Percentiles rank a stretch among this genome's conserved stretches.
phyloP scores from a whole-genome alignment of 208 protist species.

The Crithidia expoeki region DNA sequence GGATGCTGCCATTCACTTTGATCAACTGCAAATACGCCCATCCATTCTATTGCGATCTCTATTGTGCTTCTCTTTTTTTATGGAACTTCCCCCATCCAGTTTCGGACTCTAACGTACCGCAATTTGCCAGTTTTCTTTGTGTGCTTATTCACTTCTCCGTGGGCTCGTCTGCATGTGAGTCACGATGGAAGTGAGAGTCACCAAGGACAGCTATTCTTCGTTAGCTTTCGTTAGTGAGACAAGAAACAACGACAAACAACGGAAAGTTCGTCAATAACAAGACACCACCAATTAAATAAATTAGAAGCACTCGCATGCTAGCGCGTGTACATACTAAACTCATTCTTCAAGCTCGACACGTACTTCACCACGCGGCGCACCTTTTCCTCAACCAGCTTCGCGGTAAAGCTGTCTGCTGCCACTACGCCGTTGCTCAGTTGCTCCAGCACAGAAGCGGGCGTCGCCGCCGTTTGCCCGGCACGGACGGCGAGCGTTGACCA shows the following conservation, averaged over 20 bases:
- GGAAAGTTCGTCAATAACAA: too few relatives aligned
- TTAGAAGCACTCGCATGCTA: too few relatives aligned
- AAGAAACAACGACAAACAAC: not conserved
- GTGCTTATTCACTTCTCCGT: too few relatives aligned
- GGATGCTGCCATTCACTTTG: too few relatives aligned
- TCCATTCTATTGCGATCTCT: too few relatives aligned
- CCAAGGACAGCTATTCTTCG: too few relatives aligned
- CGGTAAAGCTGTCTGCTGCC: conserved; percentile 24
- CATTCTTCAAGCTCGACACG: conserved; percentile 26
- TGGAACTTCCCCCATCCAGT: too few relatives aligned
- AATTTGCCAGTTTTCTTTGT: too few relatives aligned
- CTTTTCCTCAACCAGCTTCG: conserved; percentile 32
- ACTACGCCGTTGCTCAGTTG: conserved; percentile 17
- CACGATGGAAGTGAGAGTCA: not conserved
- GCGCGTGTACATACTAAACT: conserved; percentile 22
- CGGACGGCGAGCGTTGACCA: conserved; percentile 26
- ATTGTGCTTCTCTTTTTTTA: too few relatives aligned
- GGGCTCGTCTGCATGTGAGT: not conserved
- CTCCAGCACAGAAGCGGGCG: conserved; percentile 9
- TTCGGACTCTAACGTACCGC: too few relatives aligned
- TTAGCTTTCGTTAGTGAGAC: not conserved
- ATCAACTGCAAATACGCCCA: too few relatives aligned
- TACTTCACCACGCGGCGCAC: conserved; percentile 29
- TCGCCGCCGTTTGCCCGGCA: conserved; percentile 2
- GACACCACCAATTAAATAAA: too few relatives aligned